Evolutionary conservation across 139 green algal species (phyloP), one percentile per base, ranked within the genome.

Genomic region (Chlorella sp.): DNA sequence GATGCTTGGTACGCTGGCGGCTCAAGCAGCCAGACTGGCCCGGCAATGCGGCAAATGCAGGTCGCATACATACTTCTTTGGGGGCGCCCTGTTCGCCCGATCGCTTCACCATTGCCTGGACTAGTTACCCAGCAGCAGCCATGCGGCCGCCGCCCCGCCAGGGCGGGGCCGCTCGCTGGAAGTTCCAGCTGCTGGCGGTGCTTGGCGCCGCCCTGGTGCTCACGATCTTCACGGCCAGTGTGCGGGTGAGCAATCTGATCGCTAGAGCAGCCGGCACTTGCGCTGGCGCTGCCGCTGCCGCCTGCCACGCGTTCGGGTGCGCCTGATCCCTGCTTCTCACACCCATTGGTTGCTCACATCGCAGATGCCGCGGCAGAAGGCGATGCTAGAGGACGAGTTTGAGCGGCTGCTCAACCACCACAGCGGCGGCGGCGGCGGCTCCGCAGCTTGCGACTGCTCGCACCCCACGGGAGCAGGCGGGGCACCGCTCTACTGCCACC

Each of bases 361-460:
- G 57, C 60, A 82, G 76, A 39, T 82, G 76, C 76, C 76, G 3
- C 57, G 76, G 0, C 36, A 72, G 36, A 82, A 39, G 23, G 25
- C 62, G 76, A 63, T 82, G 13, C 60, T 82, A 3, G 76, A 82
- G 15, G 76, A 82, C 13, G 76, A 82, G 60, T 38, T 82, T 3
- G 76, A 67, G 28, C 36, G 71, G 13, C 36, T 82, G 26, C 6
- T 82, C 26, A 78, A 60, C 5, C 18, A 32, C 7, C 70, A 78
- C 39, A 4, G n/a, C 3, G n/a, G 30, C 26, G 25, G 38, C 26
- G 28, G 76, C 36, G 64, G 38, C 26, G 28, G 76, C 36, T 41
- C 51, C 2, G 12, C 51, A 9, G 21, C 12, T 15, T 60, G 51
- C 51, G 51, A 60, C 51, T 60, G 51, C 51, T 18, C 51, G 51